Evolutionary conservation across 2,329 filamentous ascomycete species (phyloP), one percentile per base, ranked within the genome.

Genomic region (Neonectria punicea): DNA sequence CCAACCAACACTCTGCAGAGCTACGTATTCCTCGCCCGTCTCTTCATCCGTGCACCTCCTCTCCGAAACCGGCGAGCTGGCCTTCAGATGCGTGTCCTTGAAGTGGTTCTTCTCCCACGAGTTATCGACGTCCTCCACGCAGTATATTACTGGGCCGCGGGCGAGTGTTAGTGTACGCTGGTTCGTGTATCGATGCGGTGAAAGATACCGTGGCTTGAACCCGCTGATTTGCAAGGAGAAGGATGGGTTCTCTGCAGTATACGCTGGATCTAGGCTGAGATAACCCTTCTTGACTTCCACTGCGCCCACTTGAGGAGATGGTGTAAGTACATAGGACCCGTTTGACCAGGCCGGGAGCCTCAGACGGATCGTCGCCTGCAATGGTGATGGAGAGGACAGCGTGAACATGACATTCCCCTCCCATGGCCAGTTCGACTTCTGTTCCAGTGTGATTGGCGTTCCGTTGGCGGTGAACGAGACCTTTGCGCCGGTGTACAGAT

Each of bases 71-170:
- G 43, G 28, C 16, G 56, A 61, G 36, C 57, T 44, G 13, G 30
- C 25, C 32, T 47, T 54, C 11, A 66, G 22, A 11, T 62, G 49
- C 6, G 80, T 67, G 60, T 80, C 78, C 69, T 83, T 86, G 78
- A 88, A 88, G 73, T 89, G 86, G 68, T 87, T 81, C 1, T 78
- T 70, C 55, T 85, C 86, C 85, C 85, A 88, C 1, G 76, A 39
- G 61, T 89, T 88, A 69, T 90, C 87, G 7, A 80, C 70, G 60
- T 90, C 87, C 70, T 90, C 88, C 4, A 86, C 81, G 63, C 87
- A 90, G 74, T 90, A 90, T 5, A 90, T 78, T 6, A 90, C 71
- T 0, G 87, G 88, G 0, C 88, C 88, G 4, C 87, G 81, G 2
- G 83, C 86, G 7, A 90, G 74, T 1, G 84, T 81, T 41, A 88